Percentiles rank a stretch among this genome's conserved stretches.
These are phyloP conservation scores for Termitomyces sp. DNA, from an alignment of 768 basidiomycete species.

Conservation along the genomic window DNA sequence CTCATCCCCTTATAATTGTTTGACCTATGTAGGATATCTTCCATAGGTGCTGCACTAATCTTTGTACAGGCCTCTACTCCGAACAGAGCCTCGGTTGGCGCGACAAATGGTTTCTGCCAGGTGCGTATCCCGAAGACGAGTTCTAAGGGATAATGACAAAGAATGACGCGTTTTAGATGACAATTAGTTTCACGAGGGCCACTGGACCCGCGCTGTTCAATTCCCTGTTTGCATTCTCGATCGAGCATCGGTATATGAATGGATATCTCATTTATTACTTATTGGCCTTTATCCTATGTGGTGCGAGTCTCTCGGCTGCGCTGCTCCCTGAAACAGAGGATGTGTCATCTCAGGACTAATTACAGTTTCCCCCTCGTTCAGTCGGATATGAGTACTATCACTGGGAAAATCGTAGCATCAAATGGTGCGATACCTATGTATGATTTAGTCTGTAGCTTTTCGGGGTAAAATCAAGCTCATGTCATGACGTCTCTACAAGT, in stretches of 20 bases:
- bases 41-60: conserved; percentile 63
- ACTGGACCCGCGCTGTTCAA: conserved; percentile 54
- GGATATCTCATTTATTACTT: conserved; percentile 47
- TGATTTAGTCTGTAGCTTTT: background rate
- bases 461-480: background rate
- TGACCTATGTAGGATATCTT: background rate
- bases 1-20: background rate
- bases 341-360: background rate
- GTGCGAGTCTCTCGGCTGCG: conserved; percentile 21
- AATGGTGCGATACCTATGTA: no score
- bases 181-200: conserved; percentile 32
- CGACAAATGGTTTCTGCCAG: conserved; percentile 20
- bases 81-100: conserved; percentile 59
- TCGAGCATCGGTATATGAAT: conserved; percentile 41
- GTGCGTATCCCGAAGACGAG: background rate
- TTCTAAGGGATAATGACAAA: background rate
- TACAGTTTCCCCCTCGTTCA: background rate
- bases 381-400: no score
- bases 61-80: conserved; percentile 62
- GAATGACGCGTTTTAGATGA: conserved; percentile 20
- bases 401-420: no score
- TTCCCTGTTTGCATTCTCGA: conserved; percentile 60
- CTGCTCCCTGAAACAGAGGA: conserved; percentile 15
- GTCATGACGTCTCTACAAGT: no score
- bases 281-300: conserved; percentile 20